phyloP scores from a whole-genome alignment of 345 rosid genomes.

The Psidium guajava region DNA sequence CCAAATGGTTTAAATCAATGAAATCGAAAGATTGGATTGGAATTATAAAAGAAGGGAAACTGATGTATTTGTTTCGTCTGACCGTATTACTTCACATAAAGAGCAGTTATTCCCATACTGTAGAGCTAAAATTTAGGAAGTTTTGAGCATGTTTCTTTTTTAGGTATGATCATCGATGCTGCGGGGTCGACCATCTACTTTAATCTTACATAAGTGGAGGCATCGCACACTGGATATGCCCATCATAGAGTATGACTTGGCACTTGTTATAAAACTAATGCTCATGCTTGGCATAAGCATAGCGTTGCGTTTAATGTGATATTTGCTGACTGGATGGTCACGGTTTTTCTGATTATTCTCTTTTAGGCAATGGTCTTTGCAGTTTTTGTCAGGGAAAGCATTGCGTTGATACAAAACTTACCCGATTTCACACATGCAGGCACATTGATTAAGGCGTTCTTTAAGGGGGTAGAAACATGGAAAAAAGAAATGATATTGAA shows the following conservation, averaged over 20 bases:
- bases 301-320: conserved; percentile 61
- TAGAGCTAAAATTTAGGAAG: not conserved
- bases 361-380: conserved; percentile 33
- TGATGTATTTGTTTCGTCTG: not conserved
- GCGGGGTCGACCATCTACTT: conserved; percentile 71
- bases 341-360: conserved; percentile 63
- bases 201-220: conserved; percentile 40
- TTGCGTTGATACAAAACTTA: not conserved
- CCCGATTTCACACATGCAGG: conserved; percentile 3
- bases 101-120: not conserved
- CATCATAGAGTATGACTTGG: conserved; percentile 20
- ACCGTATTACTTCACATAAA: not conserved
- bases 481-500: conserved; percentile 33
- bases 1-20: not conserved
- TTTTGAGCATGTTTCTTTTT: not conserved
- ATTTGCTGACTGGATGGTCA: conserved; percentile 84
- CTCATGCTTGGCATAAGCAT: conserved; percentile 74
- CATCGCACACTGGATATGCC: conserved; percentile 78
- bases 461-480: conserved; percentile 37
- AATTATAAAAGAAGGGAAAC: not conserved
- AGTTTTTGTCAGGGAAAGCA: not conserved
- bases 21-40: not conserved
- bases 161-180: conserved; percentile 77
- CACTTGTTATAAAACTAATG: conserved; percentile 21
- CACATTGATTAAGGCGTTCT: conserved; percentile 31